Base-by-base conservation (phyloP, 2,329 filamentous ascomycete genomes). In the Pezicula radicicola region DNA sequence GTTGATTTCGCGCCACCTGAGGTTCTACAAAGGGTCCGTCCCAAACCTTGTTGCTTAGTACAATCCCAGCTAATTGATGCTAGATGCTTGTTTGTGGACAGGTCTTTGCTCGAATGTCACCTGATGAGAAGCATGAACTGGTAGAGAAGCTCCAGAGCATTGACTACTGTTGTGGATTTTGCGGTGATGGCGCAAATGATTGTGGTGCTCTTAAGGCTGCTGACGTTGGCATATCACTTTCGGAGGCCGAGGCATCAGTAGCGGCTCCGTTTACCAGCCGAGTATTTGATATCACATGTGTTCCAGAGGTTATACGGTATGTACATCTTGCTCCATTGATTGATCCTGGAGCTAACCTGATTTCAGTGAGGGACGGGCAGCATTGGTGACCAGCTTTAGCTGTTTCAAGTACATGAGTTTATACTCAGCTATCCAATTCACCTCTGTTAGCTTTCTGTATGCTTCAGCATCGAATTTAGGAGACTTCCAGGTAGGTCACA, bases 401-500 rank as follows among this genome's bases (percentile, higher is more conserved):
- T 99, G 94, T 75, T 99, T 99, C 80, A 99, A 97, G 75, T 99
- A 96, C 72, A 99, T 99, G 95, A 95, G 89, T 63, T 73, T 99
- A 59, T 99, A 99, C 75, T 97, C 92, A 2, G 93, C 94, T n/a
- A 99, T 99, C 59, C 94, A 99, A 70, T 99, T 99, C 75, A 96
- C 91, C 7, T 91, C 90, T 1, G 95, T 99, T 65, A 96, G 89
- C 78, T 97, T 99, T 67, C 79, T 99, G 15, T 99, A 99, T 70
- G 89, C 91, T 6, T 91, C 86, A 7, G 95, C 89, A 10, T 96
- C 90, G 8, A 99, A 99, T 66, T 76, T 99, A 6, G 95, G 94
- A 46, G 94, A 99, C 69, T 97, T 99, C 66, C 94, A 97, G 71
- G 81, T 84, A 66, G 56, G 37, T 37, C 44, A 33, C 15, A 7